Evolutionary conservation across 2,329 filamentous ascomycete genomes (phyloP), one percentile per base, ranked within the genome.

Genomic region (Verticillium tricorpus): DNA sequence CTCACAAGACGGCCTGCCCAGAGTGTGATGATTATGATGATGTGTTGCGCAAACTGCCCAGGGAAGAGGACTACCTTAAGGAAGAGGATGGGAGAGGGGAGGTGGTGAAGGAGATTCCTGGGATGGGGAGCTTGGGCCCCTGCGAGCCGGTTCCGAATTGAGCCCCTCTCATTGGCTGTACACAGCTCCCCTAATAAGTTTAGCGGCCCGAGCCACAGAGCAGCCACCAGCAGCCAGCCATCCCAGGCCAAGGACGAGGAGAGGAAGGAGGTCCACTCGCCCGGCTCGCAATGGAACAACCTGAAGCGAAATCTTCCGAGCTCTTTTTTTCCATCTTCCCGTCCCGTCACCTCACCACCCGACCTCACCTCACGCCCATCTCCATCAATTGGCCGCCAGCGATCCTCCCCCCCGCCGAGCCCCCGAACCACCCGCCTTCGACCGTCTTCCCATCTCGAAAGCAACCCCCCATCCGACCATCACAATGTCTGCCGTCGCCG

Each of bases 251-350:
- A 45, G 17, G n/a, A n/a, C 17, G 15, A 45, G 39, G 39, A 19
- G 39, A 3, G 19, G 19, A 61, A 59, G 61, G 63, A 59, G 61
- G 63, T n/a, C 63, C 63, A 63, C 28, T 58, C 31, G 55, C 58
- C 63, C 62, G 63, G 63, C 60, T 65, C 63, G 63, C 63, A 64
- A 64, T 62, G 63, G 63, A 57, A 61, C 61, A 61, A 71, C 71
- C 45, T 72, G 45, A 52, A 71, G 74, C 76, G 75, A 78, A 69
- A 77, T 76, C 73, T 76, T 73, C 77, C 78, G 78, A 81, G 77
- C 70, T 67, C 77, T 80, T 80, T 79, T 80, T 78, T 77, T 71
- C 72, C 74, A 50, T 58, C 45, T 19, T 52, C 45, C 17, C 34
- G 14, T 35, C 45, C 19, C 45, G 19, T 60, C 60, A 60, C 64